These are phyloP conservation scores for Ascochyta koolunga DNA, from an alignment of 2,329 filamentous ascomycete species.

Conservation along the genomic window DNA sequence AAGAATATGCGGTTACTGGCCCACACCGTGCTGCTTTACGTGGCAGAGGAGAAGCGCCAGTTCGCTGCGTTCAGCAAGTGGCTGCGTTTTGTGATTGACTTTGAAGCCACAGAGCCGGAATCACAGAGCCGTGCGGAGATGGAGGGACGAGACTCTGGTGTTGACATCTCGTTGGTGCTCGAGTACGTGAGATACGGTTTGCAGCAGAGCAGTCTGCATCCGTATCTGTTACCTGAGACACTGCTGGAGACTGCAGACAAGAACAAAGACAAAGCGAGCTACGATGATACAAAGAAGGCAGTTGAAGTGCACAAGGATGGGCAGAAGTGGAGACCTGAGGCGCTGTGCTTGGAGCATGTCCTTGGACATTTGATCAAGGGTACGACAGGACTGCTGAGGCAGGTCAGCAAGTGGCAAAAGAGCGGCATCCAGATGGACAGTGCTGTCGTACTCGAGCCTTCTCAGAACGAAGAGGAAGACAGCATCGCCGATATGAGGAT, in stretches of 20 bases:
- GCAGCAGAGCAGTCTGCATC: slow-evolving; percentile 66
- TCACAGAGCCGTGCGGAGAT: slow-evolving; percentile 70
- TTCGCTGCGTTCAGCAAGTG: slow-evolving; percentile 82
- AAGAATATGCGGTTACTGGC: slow-evolving; percentile 77
- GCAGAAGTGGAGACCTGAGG: slow-evolving; percentile 48
- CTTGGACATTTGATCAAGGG: slow-evolving; percentile 42
- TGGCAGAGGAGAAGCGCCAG: slow-evolving; percentile 77
- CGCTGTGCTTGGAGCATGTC: slow-evolving; percentile 50
- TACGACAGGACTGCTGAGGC: slow-evolving; percentile 41
- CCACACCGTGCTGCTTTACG: slow-evolving; percentile 72
- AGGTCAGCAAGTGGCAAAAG: slow-evolving; percentile 53
- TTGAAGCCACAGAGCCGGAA: slow-evolving; percentile 68
- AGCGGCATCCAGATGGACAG: slow-evolving; percentile 69
- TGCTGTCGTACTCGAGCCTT: slow-evolving; percentile 60
- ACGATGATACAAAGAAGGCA: slow-evolving; percentile 43
- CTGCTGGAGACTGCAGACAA: slow-evolving; percentile 24
- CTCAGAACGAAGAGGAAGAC: slow-evolving; percentile 26
- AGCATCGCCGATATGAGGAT: slow-evolving; percentile 63
- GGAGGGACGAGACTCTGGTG: slow-evolving; percentile 75
- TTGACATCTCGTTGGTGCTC: slow-evolving; percentile 75
- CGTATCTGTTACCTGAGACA: slow-evolving; percentile 60
- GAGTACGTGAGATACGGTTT: slow-evolving; percentile 78
- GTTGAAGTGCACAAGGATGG: slow-evolving; percentile 51
- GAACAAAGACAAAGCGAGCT: slow-evolving; percentile 19
- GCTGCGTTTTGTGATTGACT: slow-evolving; percentile 83